Percentiles rank a stretch among this genome's conserved stretches.
Evolutionary conservation across 2,329 filamentous ascomycete species (phyloP).

Genomic region (Penicillium corylophilum): DNA sequence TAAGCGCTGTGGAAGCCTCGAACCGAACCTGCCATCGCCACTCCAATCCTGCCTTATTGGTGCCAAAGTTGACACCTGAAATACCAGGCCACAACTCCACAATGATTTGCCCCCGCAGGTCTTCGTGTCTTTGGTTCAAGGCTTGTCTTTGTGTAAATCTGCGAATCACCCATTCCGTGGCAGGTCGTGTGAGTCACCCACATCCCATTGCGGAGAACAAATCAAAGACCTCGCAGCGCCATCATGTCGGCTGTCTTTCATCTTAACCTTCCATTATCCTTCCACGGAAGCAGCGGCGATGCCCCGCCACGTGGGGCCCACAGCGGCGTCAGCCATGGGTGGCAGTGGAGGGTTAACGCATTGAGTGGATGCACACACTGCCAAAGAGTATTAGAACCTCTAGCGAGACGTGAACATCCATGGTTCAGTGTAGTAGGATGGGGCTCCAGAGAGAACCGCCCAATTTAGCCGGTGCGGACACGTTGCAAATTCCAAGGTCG

Average conservation of each 20-base stretch:
- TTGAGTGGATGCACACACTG: background rate
- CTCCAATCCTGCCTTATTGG: no score
- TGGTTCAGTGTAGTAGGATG: background rate
- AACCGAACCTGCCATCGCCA: no score
- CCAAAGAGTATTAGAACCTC: background rate
- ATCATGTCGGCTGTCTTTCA: background rate
- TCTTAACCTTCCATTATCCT: background rate
- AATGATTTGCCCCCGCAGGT: no score
- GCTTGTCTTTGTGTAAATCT: no score
- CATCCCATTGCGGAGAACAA: background rate
- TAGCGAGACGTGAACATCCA: background rate
- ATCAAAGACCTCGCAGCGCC: background rate
- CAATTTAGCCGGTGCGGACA: no score
- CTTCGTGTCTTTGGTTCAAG: no score
- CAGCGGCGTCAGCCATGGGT: constrained; percentile 1
- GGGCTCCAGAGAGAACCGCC: no score
- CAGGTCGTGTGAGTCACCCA: background rate
- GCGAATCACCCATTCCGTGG: no score
- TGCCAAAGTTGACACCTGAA: no score
- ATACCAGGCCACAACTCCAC: no score
- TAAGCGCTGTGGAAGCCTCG: no score
- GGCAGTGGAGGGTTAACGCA: background rate
- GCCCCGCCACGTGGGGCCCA: constrained; percentile 9
- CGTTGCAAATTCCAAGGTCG: no score
- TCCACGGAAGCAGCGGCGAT: constrained; percentile 3